phyloP scores from a whole-genome alignment of 257 asterid genomes.

The Coffea canephora region DNA sequence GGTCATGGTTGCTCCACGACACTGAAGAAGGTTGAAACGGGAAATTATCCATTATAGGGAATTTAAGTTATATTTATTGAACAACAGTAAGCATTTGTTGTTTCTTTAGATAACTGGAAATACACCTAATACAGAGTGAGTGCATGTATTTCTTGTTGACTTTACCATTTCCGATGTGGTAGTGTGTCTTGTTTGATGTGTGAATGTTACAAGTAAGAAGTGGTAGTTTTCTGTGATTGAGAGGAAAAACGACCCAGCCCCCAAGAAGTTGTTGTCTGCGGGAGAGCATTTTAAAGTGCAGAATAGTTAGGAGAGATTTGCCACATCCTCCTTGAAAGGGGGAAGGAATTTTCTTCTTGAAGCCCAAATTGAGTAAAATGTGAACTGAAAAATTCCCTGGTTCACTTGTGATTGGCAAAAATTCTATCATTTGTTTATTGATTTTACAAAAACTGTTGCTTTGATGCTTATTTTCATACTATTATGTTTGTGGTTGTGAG shows the following conservation, averaged over 20 bases:
- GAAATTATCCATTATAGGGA: no score
- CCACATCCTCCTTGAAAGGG: neutral
- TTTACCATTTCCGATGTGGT: no score
- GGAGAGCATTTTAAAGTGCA: neutral
- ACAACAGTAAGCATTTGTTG: neutral
- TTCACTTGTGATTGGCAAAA: neutral
- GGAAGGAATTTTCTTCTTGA: neutral
- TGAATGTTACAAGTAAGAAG: neutral
- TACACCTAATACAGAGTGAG: neutral
- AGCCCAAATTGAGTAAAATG: no score
- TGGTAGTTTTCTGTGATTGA: neutral
- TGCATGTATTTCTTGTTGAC: no score
- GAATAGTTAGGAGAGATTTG: neutral
- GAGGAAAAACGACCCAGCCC: neutral
- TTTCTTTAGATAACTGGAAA: neutral
- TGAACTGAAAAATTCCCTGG: neutral
- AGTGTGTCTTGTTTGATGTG: neutral
- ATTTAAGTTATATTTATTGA: no score
- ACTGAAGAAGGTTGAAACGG: neutral
- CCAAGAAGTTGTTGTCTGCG: neutral
- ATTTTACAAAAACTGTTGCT: neutral
- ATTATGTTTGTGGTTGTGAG: neutral
- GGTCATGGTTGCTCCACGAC: neutral
- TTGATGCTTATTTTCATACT: neutral
- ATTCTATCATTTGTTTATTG: neutral